Evolutionary conservation across 306 rosid genomes (phyloP), one percentile per base, ranked within the genome.

Genomic region (Fragaria ananassa): DNA sequence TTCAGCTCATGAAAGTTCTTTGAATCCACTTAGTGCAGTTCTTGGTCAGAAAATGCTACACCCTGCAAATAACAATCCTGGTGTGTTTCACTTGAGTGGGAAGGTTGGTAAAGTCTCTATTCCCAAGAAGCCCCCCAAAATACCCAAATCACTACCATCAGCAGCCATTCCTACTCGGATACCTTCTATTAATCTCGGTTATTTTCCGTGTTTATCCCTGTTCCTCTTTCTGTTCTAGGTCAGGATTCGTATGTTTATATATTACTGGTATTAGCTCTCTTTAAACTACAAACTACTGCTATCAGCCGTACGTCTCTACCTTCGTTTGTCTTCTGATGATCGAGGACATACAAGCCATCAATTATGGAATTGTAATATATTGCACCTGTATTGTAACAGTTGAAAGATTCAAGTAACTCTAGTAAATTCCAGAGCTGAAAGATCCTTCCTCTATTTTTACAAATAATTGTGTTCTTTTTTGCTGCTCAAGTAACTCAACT

Each of bases 1-100:
- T 51, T 74, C 75, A 29, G 81, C 82, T 44, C 50, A 68, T 73
- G 79, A 31, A 21, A 44, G 50, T 29, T 63, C 17, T 27, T 58
- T 47, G 57, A n/a, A 72, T 71, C 72, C 64, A 31, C n/a, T 1
- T 27, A 13, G 27, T 41, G 67, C 9, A 5, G 41, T 61, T 61
- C 19, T 12, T 29, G 68, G 54, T 42, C 71, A 57, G 25, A 47
- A 53, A 65, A 13, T 11, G 42, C 80, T 9, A 34, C 69, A 47
- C 25, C 29, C 61, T 23, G 65, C 13, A 37, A 79, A 19, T 49
- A 2, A 13, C 39, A 17, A 49, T 23, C 9, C 8, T 10, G 12
- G 2, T 27, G 17, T 37, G 31, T 53, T 45, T 50, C 29, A 29
- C 67, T 5, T 66, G 45, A 76, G 17, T 70, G 61, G 63, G 58